These are phyloP conservation scores for Yarrowia keelungensis DNA, from an alignment of 805 yeast genomes.

Conservation along the genomic window DNA sequence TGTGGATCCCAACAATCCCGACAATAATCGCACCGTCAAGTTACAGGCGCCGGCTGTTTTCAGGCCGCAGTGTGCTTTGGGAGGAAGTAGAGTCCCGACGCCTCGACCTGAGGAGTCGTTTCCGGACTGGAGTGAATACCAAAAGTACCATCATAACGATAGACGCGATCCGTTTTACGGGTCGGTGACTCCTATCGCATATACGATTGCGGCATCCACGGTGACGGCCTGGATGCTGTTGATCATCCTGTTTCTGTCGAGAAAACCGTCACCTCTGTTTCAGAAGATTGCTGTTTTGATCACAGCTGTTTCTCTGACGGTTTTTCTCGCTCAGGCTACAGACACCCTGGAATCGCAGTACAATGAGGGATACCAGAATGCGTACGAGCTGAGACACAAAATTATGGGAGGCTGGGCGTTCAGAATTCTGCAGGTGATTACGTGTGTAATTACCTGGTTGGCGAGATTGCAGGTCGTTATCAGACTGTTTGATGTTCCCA, in stretches of 20 bases:
- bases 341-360: constrained; percentile 60
- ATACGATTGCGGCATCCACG: constrained; percentile 48
- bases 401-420: constrained; percentile 53
- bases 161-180: constrained; percentile 48
- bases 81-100: neutral
- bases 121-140: constrained; percentile 31
- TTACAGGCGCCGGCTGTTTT: constrained; percentile 38
- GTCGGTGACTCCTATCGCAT: constrained; percentile 48
- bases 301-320: constrained; percentile 62
- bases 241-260: constrained; percentile 61
- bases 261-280: constrained; percentile 63
- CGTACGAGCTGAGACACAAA: constrained; percentile 52
- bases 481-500: constrained; percentile 51
- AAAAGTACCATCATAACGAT: constrained; percentile 24
- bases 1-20: constrained; percentile 34
- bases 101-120: constrained; percentile 10
- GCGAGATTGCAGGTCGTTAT: constrained; percentile 63
- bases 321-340: constrained; percentile 58
- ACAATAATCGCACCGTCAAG: constrained; percentile 32
- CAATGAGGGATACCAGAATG: constrained; percentile 60
- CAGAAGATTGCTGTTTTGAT: constrained; percentile 65
- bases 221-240: constrained; percentile 73
- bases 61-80: constrained; percentile 27
- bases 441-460: constrained; percentile 56
- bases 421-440: constrained; percentile 53